A percentile compares a stretch with the other conserved stretches of the same genome.
Evolutionary conservation across 306 rosid species (phyloP).

Genomic region (Casuarina glauca): DNA sequence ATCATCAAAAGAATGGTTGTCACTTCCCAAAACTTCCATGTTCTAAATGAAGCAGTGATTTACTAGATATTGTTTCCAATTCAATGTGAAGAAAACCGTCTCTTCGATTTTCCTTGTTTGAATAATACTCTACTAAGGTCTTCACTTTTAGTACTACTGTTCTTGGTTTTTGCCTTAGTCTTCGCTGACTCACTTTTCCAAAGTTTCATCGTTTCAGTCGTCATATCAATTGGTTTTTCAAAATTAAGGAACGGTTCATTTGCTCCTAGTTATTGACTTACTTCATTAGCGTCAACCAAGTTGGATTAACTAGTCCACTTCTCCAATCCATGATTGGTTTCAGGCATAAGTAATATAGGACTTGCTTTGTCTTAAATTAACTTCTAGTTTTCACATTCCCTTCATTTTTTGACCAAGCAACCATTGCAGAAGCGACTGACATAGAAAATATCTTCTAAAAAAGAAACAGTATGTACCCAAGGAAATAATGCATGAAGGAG

Average conservation of each 20-base stretch:
- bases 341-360: neutral
- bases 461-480: neutral
- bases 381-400: neutral
- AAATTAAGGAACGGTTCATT: neutral
- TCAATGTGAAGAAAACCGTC: too few species aligned
- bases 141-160: neutral
- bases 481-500: neutral
- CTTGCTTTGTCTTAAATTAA: neutral
- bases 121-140: neutral
- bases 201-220: neutral
- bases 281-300: neutral
- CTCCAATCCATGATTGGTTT: neutral
- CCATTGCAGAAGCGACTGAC: neutral
- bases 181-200: neutral
- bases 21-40: too few species aligned
- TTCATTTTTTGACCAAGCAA: neutral
- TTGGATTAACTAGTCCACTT: neutral
- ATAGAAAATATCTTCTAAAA: neutral
- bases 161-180: neutral
- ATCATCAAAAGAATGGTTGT: too few species aligned
- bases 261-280: neutral
- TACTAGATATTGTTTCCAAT: neutral
- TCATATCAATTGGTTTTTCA: neutral
- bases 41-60: neutral
- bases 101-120: neutral